Evolutionary conservation across 306 rosid species (phyloP), one percentile per base, ranked within the genome.

Genomic region (Vigna angularis): DNA sequence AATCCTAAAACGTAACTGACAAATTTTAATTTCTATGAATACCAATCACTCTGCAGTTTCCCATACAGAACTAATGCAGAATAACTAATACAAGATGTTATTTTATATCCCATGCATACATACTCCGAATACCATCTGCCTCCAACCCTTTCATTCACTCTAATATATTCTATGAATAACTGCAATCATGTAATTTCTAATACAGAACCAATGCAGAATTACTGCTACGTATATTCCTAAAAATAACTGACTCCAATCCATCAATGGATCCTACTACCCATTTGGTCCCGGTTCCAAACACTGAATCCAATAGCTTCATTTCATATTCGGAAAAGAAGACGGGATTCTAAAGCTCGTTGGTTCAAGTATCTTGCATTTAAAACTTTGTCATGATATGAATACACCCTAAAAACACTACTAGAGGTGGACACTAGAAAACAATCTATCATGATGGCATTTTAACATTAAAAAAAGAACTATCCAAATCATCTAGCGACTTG

Each of bases 281-380:
- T 56, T 22, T 56, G 32, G 13, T 56, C 63, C 11, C 16, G 4
- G 16, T 56, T 56, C 34, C 34, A 32, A 56, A 22, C 34, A 11
- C 34, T 4, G 17, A 58, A 34, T 49, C 57, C 24, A n/a, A 56
- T 59, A 14, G 47, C 75, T 55, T 40, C 32, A 58, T 66, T 42
- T 57, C 52, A 38, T 4, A 40, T 28, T 70, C 8, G 3, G 36
- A 38, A 51, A 57, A 59, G 68, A 24, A 71, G 24, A 16, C 12
- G 57, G 26, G 48, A 14, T 72, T 63, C 58, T 52, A 63, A 72
- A 62, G 55, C 30, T 22, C 45, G 58, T 66, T 53, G 36, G 34
- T 53, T 55, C 52, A 14, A 71, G 56, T 63, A 44, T 42, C 49
- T 65, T 18, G 48, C 45, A 32, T 26, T 2, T 13, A 17, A 78